A percentile compares a stretch with the other conserved stretches of the same genome.
Evolutionary conservation across 176 grass and related monocot genomes (phyloP).

Genomic region (Eleusine coracana): DNA sequence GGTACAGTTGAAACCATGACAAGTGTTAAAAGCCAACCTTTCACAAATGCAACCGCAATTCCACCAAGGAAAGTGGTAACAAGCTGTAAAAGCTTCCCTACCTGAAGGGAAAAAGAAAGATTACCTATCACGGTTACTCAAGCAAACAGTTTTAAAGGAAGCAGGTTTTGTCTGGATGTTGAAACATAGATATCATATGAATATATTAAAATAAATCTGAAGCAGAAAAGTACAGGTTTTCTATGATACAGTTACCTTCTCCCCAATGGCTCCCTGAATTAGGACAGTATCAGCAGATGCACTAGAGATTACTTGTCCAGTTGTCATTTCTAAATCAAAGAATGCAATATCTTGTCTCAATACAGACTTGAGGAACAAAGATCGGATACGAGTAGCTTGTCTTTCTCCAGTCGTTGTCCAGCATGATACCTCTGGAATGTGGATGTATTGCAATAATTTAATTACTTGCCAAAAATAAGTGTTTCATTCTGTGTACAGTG

Average conservation of each 20-base stretch:
- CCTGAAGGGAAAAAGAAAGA: constrained; percentile 8
- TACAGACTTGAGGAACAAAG: constrained; percentile 37
- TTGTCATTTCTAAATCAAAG: constrained; percentile 43
- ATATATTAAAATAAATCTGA: not conserved
- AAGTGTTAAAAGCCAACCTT: constrained; percentile 44
- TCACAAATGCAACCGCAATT: constrained; percentile 28
- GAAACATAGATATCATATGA: too few species aligned
- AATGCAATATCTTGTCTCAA: constrained; percentile 45
- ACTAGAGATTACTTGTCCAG: constrained; percentile 23
- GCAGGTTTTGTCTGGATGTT: not conserved
- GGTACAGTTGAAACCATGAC: constrained; percentile 39
- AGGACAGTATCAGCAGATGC: constrained; percentile 38
- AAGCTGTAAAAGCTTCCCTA: constrained; percentile 28
- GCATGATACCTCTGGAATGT: constrained; percentile 46
- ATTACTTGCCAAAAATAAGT: not conserved
- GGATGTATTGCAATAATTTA: not conserved
- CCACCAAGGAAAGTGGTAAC: constrained; percentile 35
- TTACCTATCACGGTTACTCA: not conserved
- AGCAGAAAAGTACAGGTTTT: not conserved
- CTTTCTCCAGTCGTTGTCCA: constrained; percentile 55
- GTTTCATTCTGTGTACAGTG: not conserved
- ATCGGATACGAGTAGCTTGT: constrained; percentile 33
- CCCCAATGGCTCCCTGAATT: constrained; percentile 51
- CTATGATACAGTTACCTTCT: constrained; percentile 42
- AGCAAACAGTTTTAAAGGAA: not conserved